phyloP scores from a whole-genome alignment of 1,284 basidiomycete genomes.

The Agroathelia rolfsii region DNA sequence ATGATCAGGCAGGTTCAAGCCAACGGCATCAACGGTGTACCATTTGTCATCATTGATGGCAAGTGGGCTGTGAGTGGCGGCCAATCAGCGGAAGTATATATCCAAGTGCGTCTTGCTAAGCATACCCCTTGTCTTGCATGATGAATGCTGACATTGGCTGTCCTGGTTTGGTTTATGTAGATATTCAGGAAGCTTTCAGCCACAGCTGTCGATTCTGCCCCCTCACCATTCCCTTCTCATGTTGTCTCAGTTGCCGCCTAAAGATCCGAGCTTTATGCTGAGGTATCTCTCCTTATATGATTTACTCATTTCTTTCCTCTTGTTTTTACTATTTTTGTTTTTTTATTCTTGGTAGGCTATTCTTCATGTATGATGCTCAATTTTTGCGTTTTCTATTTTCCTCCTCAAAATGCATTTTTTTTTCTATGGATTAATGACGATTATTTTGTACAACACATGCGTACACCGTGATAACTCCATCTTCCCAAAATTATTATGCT shows the following conservation, averaged over 20 bases:
- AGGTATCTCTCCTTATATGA: too few relatives aligned
- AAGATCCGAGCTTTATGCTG: constrained; percentile 1
- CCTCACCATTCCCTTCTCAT: constrained; percentile 1
- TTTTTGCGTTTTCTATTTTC: too few relatives aligned
- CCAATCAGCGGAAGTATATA: constrained; percentile 61
- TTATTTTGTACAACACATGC: too few relatives aligned
- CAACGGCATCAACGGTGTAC: constrained; percentile 71
- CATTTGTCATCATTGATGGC: constrained; percentile 70
- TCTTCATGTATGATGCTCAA: too few relatives aligned
- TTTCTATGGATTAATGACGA: too few relatives aligned
- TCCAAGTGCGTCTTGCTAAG: constrained; percentile 40
- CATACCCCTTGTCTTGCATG: neutral
- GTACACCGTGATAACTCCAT: too few relatives aligned
- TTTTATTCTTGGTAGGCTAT: too few relatives aligned
- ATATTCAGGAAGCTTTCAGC: constrained; percentile 26
- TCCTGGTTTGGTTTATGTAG: too few relatives aligned
- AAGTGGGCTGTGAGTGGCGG: constrained; percentile 73
- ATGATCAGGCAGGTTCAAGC: constrained; percentile 57
- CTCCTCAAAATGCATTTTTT: too few relatives aligned
- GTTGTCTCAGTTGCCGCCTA: neutral
- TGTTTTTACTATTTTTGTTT: neutral
- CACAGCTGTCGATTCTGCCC: neutral
- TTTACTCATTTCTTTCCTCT: neutral
- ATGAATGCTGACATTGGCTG: constrained; percentile 2
- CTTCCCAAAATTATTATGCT: too few relatives aligned